Percentiles rank a stretch among this genome's conserved stretches.
phyloP scores from a whole-genome alignment of 495 filamentous ascomycete genomes.

The Tuber melanosporum region DNA sequence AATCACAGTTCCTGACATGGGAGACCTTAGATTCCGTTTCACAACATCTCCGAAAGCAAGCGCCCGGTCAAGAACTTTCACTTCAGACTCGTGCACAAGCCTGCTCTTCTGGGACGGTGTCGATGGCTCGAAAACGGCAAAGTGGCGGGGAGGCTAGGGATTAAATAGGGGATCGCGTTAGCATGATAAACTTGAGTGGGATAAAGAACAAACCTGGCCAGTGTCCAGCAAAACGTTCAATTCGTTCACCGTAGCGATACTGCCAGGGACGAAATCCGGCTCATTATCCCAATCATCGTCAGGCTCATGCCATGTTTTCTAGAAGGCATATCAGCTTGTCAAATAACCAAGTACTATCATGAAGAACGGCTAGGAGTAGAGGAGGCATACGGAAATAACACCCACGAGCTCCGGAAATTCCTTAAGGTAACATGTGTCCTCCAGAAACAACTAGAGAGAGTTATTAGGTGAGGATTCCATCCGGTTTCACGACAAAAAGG shows the following conservation, averaged over 20 bases:
- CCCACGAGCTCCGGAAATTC: constrained; percentile 25
- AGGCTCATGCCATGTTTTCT: constrained; percentile 42
- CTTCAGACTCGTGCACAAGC: constrained; percentile 47
- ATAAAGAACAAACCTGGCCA: constrained; percentile 37
- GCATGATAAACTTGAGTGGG: not conserved
- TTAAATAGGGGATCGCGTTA: not conserved
- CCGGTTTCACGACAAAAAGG: not conserved
- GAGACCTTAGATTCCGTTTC: constrained; percentile 45
- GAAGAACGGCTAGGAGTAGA: constrained; percentile 11
- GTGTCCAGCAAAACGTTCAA: constrained; percentile 40
- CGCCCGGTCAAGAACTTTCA: constrained; percentile 46
- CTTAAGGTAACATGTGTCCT: constrained; percentile 37
- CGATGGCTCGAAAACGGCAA: constrained; percentile 44
- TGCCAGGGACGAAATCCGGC: constrained; percentile 27
- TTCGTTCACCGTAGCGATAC: constrained; percentile 36
- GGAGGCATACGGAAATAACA: constrained; percentile 32
- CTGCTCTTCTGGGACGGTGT: constrained; percentile 34
- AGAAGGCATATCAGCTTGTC: not conserved
- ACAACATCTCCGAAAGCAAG: constrained; percentile 47
- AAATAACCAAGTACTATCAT: constrained; percentile 16
- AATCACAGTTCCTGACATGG: constrained; percentile 46
- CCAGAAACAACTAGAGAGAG: constrained; percentile 34
- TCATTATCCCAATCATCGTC: constrained; percentile 40
- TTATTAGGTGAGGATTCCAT: not conserved
- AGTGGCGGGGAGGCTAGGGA: constrained; percentile 42